Percentiles rank a stretch among this genome's conserved stretches.
phyloP scores from a whole-genome alignment of 2,329 filamentous ascomycete genomes.

The Boeremia exigua region DNA sequence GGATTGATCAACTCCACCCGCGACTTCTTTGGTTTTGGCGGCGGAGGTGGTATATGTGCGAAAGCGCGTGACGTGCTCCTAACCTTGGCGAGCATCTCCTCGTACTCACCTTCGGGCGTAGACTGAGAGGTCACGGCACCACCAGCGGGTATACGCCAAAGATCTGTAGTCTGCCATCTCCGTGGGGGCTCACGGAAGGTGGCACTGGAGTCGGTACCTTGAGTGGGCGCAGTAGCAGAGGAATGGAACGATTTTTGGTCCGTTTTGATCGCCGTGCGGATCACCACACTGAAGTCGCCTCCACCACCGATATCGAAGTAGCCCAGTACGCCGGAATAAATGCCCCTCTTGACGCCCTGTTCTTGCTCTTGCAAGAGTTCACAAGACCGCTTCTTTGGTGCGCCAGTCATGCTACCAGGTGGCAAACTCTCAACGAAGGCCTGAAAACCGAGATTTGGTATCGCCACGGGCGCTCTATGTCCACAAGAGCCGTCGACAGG shows the following conservation, averaged over 20 bases:
- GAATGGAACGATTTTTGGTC: constrained; percentile 15
- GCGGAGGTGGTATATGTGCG: constrained; percentile 21
- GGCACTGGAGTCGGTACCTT: background rate
- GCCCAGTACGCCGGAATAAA: constrained; percentile 89
- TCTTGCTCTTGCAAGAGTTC: constrained; percentile 79
- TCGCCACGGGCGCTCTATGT: background rate
- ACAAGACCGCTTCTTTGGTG: constrained; percentile 91
- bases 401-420: constrained; percentile 95
- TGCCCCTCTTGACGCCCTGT: constrained; percentile 65
- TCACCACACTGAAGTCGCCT: constrained; percentile 91
- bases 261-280: constrained; percentile 74
- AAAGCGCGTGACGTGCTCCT: constrained; percentile 43
- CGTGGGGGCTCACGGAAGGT: background rate
- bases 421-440: constrained; percentile 80
- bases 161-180: constrained; percentile 51
- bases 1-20: constrained; percentile 25
- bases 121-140: constrained; percentile 89
- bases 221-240: background rate
- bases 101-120: constrained; percentile 78
- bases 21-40: constrained; percentile 18
- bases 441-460: constrained; percentile 67
- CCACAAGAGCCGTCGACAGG: constrained; percentile 29
- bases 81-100: constrained; percentile 75
- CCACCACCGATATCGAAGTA: constrained; percentile 86
- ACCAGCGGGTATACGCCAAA: constrained; percentile 87